Base-by-base conservation (phyloP, 805 yeast genomes). In the Kluyveromyces siamensis region DNA sequence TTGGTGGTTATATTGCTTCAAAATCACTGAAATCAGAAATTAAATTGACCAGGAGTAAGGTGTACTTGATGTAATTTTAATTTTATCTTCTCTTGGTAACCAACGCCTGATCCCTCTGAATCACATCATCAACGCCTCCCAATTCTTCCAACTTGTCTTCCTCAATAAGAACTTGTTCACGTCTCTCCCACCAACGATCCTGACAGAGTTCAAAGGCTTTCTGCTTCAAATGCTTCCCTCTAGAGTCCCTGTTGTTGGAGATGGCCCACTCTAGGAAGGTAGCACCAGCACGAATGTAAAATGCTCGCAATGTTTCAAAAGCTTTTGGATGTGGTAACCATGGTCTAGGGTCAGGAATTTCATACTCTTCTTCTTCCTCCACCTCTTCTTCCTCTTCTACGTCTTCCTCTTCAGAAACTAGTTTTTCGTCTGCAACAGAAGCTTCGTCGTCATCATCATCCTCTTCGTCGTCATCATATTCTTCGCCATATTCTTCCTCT, bases 271-370 rank as follows among this genome's bases (percentile, higher is more conserved):
- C 88, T 57, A 91, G 74, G 68, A 91, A 91, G 27, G 80, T 79
- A 6, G 91, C 83, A 50, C 96, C 95, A 1, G 95, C 81, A 60
- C 96, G 83, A 19, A 84, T 71, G 65, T 93, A 91, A 69, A 91
- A 91, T 2, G 79, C 82, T 56, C 96, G 80, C 51, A 91, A 72
- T 2, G 79, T 70, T 69, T 91, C 98, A 59, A 91, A 93, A 7
- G 96, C 83, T 61, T 90, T 89, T 36, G 99, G 99, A 64, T 90
- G 97, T 44, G 98, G 97, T 48, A 91, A 74, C 96, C 96, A 91
- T 16, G 99, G 96, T 63, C 96, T 79, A 41, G 84, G 85, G 66
- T 91, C 99, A 16, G 96, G 95, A 56, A 83, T 77, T 53, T 80
- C 87, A 42, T 80, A 81, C 52, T 77, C 84, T 2, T 73, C 80